These are phyloP conservation scores for Rosa multiflora DNA, from an alignment of 306 rosid species.

Conservation along the genomic window DNA sequence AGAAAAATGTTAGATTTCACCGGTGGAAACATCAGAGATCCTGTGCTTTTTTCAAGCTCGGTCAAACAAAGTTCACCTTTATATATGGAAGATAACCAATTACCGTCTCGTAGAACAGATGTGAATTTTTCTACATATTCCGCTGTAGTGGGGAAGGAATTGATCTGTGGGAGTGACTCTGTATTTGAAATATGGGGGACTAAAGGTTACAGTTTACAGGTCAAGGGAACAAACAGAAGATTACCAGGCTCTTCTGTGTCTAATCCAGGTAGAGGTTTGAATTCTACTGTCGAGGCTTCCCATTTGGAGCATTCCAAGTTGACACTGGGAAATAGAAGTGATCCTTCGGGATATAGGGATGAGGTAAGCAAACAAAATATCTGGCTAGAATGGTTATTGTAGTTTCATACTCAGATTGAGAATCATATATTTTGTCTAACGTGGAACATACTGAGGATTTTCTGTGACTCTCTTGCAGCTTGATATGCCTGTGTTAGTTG, in stretches of 20 bases:
- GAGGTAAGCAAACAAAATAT: conserved; percentile 61
- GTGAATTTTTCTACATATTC: conserved; percentile 87
- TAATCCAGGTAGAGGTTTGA: conserved; percentile 65
- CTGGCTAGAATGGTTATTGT: neutral
- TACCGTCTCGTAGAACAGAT: conserved; percentile 89
- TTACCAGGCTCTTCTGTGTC: conserved; percentile 74
- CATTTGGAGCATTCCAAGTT: conserved; percentile 27
- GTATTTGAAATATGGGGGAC: conserved; percentile 90
- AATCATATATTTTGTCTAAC: neutral
- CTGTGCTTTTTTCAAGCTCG: conserved; percentile 73
- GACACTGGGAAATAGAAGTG: conserved; percentile 35
- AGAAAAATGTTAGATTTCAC: conserved; percentile 84
- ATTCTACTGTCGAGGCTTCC: conserved; percentile 43
- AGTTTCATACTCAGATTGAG: neutral
- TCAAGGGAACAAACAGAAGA: conserved; percentile 83
- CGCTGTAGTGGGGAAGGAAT: conserved; percentile 69
- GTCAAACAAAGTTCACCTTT: conserved; percentile 50
- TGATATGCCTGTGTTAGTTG: conserved; percentile 64
- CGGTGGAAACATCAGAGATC: conserved; percentile 59
- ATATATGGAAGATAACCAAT: conserved; percentile 65
- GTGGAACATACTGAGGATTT: conserved; percentile 26
- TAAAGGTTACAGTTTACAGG: conserved; percentile 73
- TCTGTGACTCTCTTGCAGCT: conserved; percentile 49
- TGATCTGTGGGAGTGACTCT: conserved; percentile 70
- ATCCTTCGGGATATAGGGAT: conserved; percentile 56